Evolutionary conservation across 2,329 filamentous ascomycete species (phyloP), one percentile per base, ranked within the genome.

Genomic region (Fusarium sp.): DNA sequence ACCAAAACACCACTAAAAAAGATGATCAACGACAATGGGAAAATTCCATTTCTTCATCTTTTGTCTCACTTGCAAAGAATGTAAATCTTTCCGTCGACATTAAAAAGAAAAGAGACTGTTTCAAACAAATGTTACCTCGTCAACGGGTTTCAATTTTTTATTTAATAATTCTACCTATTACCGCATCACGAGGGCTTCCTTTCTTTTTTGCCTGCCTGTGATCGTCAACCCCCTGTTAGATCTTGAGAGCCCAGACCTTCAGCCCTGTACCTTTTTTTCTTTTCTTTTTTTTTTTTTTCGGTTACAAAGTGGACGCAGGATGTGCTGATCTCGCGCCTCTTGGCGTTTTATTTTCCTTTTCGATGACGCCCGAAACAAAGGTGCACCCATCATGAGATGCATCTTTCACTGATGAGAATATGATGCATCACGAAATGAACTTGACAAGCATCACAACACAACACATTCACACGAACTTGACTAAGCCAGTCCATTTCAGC

Each of bases 11-110:
- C 67, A 71, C 38, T 42, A 42, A 45, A 45, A 20, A 42, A 42
- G 9, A n/a, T 8, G 3, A 22, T 64, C 47, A 4, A 25, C 25
- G 14, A 47, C 22, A 11, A 47, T 27, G 5, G 45, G 18, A 54
- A 38, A 62, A 62, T 62, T 42, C 57, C 57, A 60, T 31, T 27
- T 10, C 22, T 47, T 50, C 35, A 36, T 36, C 35, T n/a, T 18
- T 64, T 71, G 71, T 74, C 71, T 74, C 63, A 68, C 38, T n/a
- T 65, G n/a, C 2, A 11, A 74, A 74, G 71, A 74, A 74, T 74
- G 71, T 27, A 29, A 52, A 27, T 52, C 27, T 52, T 31, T 29
- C 45, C 40, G 65, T 61, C 40, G 20, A 52, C 38, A 50, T 40
- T 40, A 40, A 40, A 40, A 42, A n/a, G 18, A 20, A 42, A 11